Base-by-base conservation (phyloP, 495 filamentous ascomycete genomes). In the Lophium mytilinum region DNA sequence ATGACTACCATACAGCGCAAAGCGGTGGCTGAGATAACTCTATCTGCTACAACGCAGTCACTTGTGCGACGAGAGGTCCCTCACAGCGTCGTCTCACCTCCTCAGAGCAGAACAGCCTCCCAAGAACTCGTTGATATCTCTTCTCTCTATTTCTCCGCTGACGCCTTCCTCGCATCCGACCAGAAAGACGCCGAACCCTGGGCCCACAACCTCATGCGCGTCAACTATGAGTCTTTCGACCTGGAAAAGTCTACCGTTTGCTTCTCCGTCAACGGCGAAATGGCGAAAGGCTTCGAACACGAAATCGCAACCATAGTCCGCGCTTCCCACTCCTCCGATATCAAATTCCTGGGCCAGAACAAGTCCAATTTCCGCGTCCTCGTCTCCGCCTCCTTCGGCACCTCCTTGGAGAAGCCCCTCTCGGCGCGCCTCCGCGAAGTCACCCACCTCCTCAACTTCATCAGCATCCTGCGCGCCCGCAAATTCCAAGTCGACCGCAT, bases 361-460 rank as follows among this genome's bases (percentile, higher is more conserved):
- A 60, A 63, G 3, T 86, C 85, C 3, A 73, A 74, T 15, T 86
- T 90, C 60, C 75, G 75, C 11, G 72, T 89, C 35, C 73, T 75
- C 8, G 63, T 90, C 14, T 72, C 75, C 8, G 76, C 78, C 9
- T 68, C 75, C 11, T 76, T 88, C 50, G 84, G 84, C 21, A 72
- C 74, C 37, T 70, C 77, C 0, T 71, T 82, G 1, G 70, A 89
- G 17, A 69, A 76, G 9, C 65, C 70, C 21, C 73, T 90, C 6
- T 64, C 68, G 14, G 68, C 76, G 19, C 80, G 84, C 9, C 66
- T 88, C 5, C 72, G 77, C 49, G 77, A 80, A 18, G 76, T 91
- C 45, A 79, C 83, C 57, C 80, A 80, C 9, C 67, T 91, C 17
- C 79, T 85, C n/a, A 71, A 76, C 24, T 83, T 87, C 52, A 73